Evolutionary conservation across 345 rosid genomes (phyloP), one percentile per base, ranked within the genome.

Genomic region (Diplotaxis tenuifolia): DNA sequence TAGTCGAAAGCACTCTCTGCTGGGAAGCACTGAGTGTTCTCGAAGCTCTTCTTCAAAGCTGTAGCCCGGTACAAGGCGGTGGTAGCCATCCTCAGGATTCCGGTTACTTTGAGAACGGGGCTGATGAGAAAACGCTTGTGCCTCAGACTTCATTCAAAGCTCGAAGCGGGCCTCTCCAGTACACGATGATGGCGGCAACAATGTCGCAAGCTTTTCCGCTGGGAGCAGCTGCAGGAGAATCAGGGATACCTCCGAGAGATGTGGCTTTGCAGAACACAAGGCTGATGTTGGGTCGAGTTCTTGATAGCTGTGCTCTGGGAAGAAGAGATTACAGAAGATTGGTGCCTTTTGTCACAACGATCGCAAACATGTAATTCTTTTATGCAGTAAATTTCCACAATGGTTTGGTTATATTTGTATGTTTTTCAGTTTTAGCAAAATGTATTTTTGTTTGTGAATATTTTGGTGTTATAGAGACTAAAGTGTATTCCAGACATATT

Each of bases 21-120:
- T 95, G 96, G 96, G 99, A 95, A 73, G 99, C 99, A 22, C 70
- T 90, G 36, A 87, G 92, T 58, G 99, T 95, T 16, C 76, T 94
- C 67, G 98, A 95, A 86, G 96, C 97, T 16, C 96, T 95, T 68
- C 71, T 95, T 65, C 99, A 90, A 83, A 95, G 99, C 79, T 95
- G 99, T 40, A 90, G 97, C 79, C 86, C 96, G 7, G 68, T 89
- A 42, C 75, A 92, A 6, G 89, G 91, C 31, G 79, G 78, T 36
- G 79, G 78, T 36, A 63, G 65, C 38, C 87, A 87, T 64, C 82
- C 87, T n/a, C 92, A 81, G 25, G 97, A 92, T 57, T 74, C 82
- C 0, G 88, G 86, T 67, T 74, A 82, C n/a, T 77, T 70, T 0
- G 99, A 91, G 65, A 92, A 92, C 25, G 96, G 89, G 18, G 66